Evolutionary conservation across 148 eudicot species (phyloP).

Genomic region (Persicaria tinctoria): DNA sequence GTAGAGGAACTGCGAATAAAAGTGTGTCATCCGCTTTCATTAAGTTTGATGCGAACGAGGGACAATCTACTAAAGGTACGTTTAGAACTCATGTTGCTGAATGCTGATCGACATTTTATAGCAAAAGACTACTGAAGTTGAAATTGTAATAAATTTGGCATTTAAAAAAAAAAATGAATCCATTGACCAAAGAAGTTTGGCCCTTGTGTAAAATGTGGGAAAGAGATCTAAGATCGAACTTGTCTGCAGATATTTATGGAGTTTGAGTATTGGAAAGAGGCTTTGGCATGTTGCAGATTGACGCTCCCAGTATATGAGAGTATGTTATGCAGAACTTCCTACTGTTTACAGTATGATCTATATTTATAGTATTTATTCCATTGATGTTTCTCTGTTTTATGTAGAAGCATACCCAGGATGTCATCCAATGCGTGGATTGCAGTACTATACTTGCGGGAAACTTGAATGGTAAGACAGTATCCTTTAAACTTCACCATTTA

Average conservation of each 20-base stretch:
- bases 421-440: conserved; percentile 91
- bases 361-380: not conserved
- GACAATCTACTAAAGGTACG: conserved; percentile 72
- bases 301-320: conserved; percentile 84
- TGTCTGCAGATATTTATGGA: conserved; percentile 66
- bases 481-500: not conserved
- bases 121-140: not conserved
- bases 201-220: not conserved
- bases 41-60: conserved; percentile 71
- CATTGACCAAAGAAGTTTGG: not conserved
- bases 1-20: conserved; percentile 60
- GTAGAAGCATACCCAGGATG: conserved; percentile 74
- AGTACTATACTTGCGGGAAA: conserved; percentile 84
- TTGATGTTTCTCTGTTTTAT: not conserved
- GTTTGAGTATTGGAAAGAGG: conserved; percentile 67
- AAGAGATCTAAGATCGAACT: conserved; percentile 3
- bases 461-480: conserved; percentile 64
- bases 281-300: conserved; percentile 53
- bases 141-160: not conserved
- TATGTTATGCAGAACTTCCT: conserved; percentile 23
- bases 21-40: conserved; percentile 63
- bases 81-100: not conserved
- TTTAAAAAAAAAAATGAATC: not conserved
- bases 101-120: not conserved
- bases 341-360: not conserved